Base-by-base conservation (phyloP, 495 filamentous ascomycete species). In the Paragyromitra xinjiangensis region DNA sequence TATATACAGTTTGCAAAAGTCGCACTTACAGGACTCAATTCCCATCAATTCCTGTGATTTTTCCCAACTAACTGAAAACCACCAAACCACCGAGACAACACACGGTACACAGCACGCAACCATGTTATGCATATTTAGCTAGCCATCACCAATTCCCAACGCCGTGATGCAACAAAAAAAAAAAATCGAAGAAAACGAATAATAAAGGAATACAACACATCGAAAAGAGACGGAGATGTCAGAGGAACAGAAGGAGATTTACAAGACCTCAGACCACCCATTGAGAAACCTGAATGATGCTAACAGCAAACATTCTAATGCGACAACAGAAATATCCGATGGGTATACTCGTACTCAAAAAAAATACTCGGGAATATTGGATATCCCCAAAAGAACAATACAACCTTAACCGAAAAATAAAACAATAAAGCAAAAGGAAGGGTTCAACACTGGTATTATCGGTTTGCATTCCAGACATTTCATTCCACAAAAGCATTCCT, bases 91-190 rank as follows among this genome's bases (percentile, higher is more conserved):
- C 26, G 64, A 59, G 16, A 72, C 45, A 1, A 34, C 26, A 59
- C 73, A 73, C 39, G 6, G 19, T 22, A 50, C 66, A 73, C 39
- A 45, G 29, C 19, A 59, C 22, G 29, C 56, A 64, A 22, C 29
- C 40, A 40, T 64, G 37, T 12, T 42, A 50, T 65, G 53, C 37
- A 40, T 42, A 63, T 40, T 40, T 65, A 77, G 14, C 74, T 66
- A 58, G 61, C 68, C 59, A 66, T 56, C 61, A 77, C 58, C 68
- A 64, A 73, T 73, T 59, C 19, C 75, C 40, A 78, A 78, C 71
- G 71, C 71, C 75, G 69, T 73, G 62, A 78, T 73, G 69, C 70
- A 78, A 61, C 59, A 68, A 75, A 74, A 56, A 40, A 65, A 7
- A 34, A 34, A 34, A 42, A 34, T 42, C 42, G 19, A 26, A 64